Evolutionary conservation across 1,284 basidiomycete genomes (phyloP), one percentile per base, ranked within the genome.

Genomic region (Puccinia brachypodii): DNA sequence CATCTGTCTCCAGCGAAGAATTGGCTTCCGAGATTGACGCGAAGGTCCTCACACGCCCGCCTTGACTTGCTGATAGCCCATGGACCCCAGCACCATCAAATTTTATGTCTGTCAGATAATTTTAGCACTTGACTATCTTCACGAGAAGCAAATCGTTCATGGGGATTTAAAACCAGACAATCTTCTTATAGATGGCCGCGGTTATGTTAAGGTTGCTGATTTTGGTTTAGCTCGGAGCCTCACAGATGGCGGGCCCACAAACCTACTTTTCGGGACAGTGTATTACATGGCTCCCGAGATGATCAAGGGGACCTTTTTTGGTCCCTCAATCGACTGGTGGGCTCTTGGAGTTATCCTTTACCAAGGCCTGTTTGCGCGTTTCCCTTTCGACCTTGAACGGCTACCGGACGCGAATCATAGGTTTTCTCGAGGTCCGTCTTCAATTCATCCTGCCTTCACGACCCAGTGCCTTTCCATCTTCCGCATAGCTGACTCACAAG

Each of bases 101-200:
- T 97, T 94, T 85, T 99, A 98, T 87, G 93, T 96, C 42, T 90
- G 93, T 14, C 96, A 99, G 87, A 98, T 98, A 84, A 88, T 98
- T 36, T 91, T 92, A 60, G 97, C 97, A 4, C 89, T 99, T 64
- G 90, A 92, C 84, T 99, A 98, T 85, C 90, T 99, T 11, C 97
- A 99, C 86, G 92, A 93, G 84, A 90, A 93, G 11, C 94, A 94
- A 84, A 98, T 99, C 86, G 95, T 99, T 82, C 96, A 99, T 87
- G 93, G 96, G 31, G 96, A 99, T 85, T 98, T 99, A 88, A 99
- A 98, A 85, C 96, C 96, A 40, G 96, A 94, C 53, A 98, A 99
- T 86, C 96, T 99, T 82, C 90, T 99, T 77, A n/a, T 78, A 22
- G 36, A 44, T 1, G 31, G 19, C 2, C 16, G 36, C 16, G 44